phyloP scores from a whole-genome alignment of 805 yeast genomes.

The Candida endomychidarum region DNA sequence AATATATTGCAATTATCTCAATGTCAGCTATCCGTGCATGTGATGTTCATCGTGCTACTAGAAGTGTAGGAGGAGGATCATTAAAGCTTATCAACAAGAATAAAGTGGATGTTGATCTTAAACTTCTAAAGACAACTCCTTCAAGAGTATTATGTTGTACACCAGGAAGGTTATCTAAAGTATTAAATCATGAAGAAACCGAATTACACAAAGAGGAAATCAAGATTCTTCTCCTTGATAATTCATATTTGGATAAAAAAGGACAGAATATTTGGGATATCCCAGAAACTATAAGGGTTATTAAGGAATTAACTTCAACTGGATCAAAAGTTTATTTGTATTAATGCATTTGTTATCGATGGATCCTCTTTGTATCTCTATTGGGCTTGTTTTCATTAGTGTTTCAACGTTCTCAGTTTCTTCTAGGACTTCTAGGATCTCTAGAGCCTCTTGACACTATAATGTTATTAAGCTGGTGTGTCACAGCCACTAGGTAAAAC shows the following conservation, averaged over 20 bases:
- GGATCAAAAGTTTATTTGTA: constrained; percentile 56
- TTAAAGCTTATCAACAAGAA: constrained; percentile 75
- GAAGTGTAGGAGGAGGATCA: constrained; percentile 50
- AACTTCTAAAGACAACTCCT: constrained; percentile 41
- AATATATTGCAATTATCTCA: constrained; percentile 54
- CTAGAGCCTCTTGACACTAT: no score
- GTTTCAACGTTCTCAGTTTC: no score
- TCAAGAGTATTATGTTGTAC: constrained; percentile 61
- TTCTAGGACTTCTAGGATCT: no score
- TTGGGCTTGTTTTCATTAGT: no score
- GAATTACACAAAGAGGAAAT: constrained; percentile 45
- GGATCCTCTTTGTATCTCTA: no score
- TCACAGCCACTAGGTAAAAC: no score
- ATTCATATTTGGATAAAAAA: constrained; percentile 60
- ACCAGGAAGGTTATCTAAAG: constrained; percentile 55
- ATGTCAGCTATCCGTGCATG: constrained; percentile 87
- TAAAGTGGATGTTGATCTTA: constrained; percentile 62
- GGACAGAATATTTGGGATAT: constrained; percentile 61
- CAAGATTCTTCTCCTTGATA: constrained; percentile 57
- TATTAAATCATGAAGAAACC: constrained; percentile 44
- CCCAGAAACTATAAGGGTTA: constrained; percentile 42
- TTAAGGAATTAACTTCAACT: constrained; percentile 41
- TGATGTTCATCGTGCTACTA: constrained; percentile 69
- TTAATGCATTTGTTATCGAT: no score
- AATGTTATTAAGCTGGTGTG: no score